These are phyloP conservation scores for Limnanthes douglasii DNA, from an alignment of 345 rosid genomes.

Conservation along the genomic window DNA sequence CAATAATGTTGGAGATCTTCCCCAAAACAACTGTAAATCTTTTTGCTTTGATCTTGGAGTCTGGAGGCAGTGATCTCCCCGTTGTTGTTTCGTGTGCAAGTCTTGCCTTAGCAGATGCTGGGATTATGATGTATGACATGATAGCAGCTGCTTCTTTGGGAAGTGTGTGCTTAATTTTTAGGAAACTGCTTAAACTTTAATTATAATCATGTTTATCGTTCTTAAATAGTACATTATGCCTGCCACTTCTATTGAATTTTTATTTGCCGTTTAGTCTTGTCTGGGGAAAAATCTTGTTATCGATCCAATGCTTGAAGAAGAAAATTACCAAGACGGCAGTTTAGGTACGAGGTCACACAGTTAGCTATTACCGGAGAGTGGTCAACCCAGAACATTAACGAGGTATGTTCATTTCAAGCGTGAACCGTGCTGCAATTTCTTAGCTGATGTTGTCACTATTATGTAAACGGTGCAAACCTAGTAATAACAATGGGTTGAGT, in stretches of 20 bases:
- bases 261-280: conserved; percentile 38
- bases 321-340: conserved; percentile 83
- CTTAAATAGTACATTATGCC: too few species aligned
- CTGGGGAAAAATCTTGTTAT: conserved; percentile 65
- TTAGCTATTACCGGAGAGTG: conserved; percentile 73
- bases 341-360: conserved; percentile 79
- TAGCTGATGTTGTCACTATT: too few species aligned
- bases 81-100: conserved; percentile 86
- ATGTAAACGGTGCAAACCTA: too few species aligned
- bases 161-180: too few species aligned
- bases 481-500: too few species aligned
- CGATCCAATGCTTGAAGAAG: conserved; percentile 76
- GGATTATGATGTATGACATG: conserved; percentile 93
- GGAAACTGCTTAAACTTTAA: too few species aligned
- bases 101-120: conserved; percentile 95
- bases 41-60: conserved; percentile 86
- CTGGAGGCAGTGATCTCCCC: conserved; percentile 96
- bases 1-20: conserved; percentile 65
- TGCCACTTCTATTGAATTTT: too few species aligned
- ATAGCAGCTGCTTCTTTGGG: conserved; percentile 90
- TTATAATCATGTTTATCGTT: too few species aligned
- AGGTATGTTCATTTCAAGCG: conserved; percentile 25
- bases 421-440: not conserved
- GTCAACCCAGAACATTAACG: conserved; percentile 62
- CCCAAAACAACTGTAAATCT: conserved; percentile 96